phyloP scores from a whole-genome alignment of 2,329 filamentous ascomycete genomes.

The Sporothrix dimorphospora region DNA sequence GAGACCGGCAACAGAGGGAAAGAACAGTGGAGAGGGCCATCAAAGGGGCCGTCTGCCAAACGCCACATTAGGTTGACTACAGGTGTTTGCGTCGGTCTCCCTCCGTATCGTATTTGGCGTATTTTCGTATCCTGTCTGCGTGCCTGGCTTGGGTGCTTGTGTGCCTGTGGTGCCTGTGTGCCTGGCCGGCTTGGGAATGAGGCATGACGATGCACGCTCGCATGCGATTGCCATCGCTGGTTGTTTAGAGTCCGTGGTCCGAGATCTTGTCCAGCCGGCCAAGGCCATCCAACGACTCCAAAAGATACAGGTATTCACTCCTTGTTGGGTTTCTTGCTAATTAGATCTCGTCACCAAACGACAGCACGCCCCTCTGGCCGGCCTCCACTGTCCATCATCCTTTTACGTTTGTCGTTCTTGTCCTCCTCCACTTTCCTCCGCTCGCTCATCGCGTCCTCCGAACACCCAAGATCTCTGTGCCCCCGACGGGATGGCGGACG shows the following conservation, averaged over 20 bases:
- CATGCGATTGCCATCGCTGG: not conserved
- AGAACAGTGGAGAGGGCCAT: not conserved
- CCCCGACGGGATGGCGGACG: not conserved
- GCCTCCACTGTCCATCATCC: not conserved
- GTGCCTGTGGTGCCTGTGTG: not conserved
- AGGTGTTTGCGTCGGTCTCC: not conserved
- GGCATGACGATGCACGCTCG: not conserved
- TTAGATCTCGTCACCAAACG: not conserved
- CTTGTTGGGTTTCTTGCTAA: too few relatives aligned
- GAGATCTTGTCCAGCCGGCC: not conserved
- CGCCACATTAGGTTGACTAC: slow-evolving; percentile 9
- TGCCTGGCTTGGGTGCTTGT: not conserved
- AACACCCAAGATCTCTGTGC: not conserved
- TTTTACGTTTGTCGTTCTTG: not conserved
- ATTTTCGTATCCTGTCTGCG: not conserved
- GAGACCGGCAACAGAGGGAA: not conserved
- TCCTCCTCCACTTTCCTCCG: not conserved
- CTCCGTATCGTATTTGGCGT: not conserved
- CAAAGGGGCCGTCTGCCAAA: not conserved
- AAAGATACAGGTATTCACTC: too few relatives aligned
- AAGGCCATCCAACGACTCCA: not conserved
- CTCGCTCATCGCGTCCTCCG: slow-evolving; percentile 1
- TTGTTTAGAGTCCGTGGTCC: not conserved
- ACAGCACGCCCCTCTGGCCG: not conserved
- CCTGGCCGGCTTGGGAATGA: not conserved